phyloP scores from a whole-genome alignment of 495 filamentous ascomycete genomes.

The Hypoxylon crocopeplum region DNA sequence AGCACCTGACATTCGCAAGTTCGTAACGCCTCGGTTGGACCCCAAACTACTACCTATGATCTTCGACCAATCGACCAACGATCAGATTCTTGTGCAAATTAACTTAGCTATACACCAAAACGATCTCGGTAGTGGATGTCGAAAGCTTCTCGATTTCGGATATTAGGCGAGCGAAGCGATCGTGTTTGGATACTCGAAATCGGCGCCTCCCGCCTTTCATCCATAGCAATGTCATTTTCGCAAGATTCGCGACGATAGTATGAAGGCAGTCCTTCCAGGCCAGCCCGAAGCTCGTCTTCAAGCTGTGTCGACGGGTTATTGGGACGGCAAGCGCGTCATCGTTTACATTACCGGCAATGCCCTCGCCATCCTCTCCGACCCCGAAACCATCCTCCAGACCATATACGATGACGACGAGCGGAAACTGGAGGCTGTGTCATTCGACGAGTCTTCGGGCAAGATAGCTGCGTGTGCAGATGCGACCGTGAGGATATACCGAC shows the following conservation, averaged over 20 bases:
- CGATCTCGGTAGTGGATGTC: too few relatives aligned
- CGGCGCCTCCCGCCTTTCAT: background rate
- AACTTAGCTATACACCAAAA: too few relatives aligned
- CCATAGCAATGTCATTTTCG: conserved; percentile 38
- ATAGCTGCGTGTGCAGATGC: conserved; percentile 74
- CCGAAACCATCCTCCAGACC: conserved; percentile 82
- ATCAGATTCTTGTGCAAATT: too few relatives aligned
- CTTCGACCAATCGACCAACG: too few relatives aligned
- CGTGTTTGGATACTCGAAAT: background rate
- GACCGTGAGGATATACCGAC: conserved; percentile 79
- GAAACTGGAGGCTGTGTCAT: conserved; percentile 72
- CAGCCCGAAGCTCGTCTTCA: conserved; percentile 88
- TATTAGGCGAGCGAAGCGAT: too few relatives aligned
- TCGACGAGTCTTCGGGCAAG: conserved; percentile 84
- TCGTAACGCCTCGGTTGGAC: too few relatives aligned
- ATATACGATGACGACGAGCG: conserved; percentile 83
- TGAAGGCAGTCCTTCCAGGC: conserved; percentile 86
- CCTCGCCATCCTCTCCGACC: conserved; percentile 78
- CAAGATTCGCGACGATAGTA: conserved; percentile 48
- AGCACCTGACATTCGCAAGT: conserved; percentile 13
- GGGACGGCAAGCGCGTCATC: conserved; percentile 80
- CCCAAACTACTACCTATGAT: too few relatives aligned
- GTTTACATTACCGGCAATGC: conserved; percentile 93
- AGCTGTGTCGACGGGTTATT: conserved; percentile 84
- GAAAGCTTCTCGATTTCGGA: too few relatives aligned